Base-by-base conservation (phyloP, 352 stramenopile species). In the Nannochloropsis limnetica region DNA sequence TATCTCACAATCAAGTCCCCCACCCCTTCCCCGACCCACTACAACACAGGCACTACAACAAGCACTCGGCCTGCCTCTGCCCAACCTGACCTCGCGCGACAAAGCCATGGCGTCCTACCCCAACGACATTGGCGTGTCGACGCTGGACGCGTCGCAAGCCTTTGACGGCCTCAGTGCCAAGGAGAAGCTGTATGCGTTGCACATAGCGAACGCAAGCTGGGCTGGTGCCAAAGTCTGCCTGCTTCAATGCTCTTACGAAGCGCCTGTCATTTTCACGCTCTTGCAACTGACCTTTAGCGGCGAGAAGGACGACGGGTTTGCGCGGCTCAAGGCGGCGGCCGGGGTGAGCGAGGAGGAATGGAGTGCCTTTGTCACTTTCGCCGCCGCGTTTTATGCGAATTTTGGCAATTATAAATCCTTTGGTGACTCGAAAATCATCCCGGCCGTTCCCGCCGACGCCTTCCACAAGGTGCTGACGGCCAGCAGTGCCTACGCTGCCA, bases 211-310 rank as follows among this genome's bases (percentile, higher is more conserved):
- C 25, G 61, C 61, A 25, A 74, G 61, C 22, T 74, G 61, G 61
- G 61, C n/a, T 11, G 61, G 61, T 8, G 61, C 61, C 61, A 74
- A 74, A 29, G 22, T 74, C n/a, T 74, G 61, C 61, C 25, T 74
- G 11, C 22, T 74, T 27, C 61, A 74, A 74, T 74, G 61, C 61
- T 74, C 61, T 25, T 22, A 74, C 61, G 61, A 74, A 20, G 61
- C 61, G 15, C 61, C 61, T 29, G 61, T 74, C 61, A 74, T 74
- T 22, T 74, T 74, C 61, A 74, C n/a, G n/a, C 61, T 74, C 1
- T 28, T 74, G 61, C 61, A 74, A 74, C 61, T 74, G 61, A 74
- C 61, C 61, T 74, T 74, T 27, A 74, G 61, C 61, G 61, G 61
- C 61, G 61, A 74, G 61, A 74, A 74, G 14, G 61, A 74, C 61